Evolutionary conservation across 495 filamentous ascomycete genomes (phyloP).

Genomic region (Haplographium delicatum): DNA sequence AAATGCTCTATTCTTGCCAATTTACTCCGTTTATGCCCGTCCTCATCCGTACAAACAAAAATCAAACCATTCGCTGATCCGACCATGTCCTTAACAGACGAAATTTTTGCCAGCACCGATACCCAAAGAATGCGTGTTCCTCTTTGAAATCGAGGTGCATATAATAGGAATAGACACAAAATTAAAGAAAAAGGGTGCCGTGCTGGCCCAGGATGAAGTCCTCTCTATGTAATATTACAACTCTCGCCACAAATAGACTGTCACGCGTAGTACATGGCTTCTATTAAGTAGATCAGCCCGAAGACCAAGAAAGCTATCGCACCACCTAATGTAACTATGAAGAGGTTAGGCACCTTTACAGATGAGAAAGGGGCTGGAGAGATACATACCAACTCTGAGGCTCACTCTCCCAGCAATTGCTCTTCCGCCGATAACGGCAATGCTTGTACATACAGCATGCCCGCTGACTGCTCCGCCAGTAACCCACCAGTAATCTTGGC

Average conservation of each 20-base stretch:
- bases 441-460: constrained; percentile 83
- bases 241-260: not conserved
- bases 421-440: constrained; percentile 88
- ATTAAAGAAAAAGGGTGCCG: constrained; percentile 6
- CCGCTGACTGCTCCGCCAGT: constrained; percentile 83
- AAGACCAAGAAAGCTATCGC: constrained; percentile 89
- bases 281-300: constrained; percentile 82
- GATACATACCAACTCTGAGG: constrained; percentile 89
- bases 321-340: constrained; percentile 84
- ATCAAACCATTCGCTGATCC: not conserved
- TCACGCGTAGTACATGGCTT: constrained; percentile 57
- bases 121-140: not conserved
- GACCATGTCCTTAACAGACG: not conserved
- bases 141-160: not conserved
- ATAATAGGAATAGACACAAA: not conserved
- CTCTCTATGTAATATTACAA: constrained; percentile 17
- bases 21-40: constrained; percentile 8
- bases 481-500: constrained; percentile 99
- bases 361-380: not conserved
- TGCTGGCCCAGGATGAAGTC: not conserved
- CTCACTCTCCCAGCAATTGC: constrained; percentile 92
- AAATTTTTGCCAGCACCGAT: not conserved
- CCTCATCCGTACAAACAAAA: not conserved
- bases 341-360: constrained; percentile 21
- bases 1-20: constrained; percentile 1